A percentile compares a stretch with the other conserved stretches of the same genome.
phyloP scores from a whole-genome alignment of 2,329 filamentous ascomycete genomes.

The Curvularia spicifera region DNA sequence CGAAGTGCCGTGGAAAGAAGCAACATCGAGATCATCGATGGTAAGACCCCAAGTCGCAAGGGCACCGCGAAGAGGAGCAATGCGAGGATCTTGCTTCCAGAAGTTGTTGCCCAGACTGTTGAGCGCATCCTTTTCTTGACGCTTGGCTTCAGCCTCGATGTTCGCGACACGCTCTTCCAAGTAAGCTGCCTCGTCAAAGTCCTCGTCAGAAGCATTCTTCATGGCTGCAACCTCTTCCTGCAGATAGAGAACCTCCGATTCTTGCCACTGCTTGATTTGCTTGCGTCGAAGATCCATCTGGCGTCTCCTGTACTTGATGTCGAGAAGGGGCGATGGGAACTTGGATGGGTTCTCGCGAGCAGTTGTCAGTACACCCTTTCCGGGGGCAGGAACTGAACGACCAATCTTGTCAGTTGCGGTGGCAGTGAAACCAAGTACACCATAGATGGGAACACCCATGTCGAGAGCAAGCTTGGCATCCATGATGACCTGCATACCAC shows the following conservation, averaged over 20 bases:
- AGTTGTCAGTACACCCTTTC: constrained; percentile 94
- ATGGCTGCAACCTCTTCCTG: constrained; percentile 92
- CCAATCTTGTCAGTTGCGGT: constrained; percentile 99
- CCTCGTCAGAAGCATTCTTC: constrained; percentile 68
- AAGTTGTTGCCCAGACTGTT: constrained; percentile 96
- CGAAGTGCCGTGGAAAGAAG: constrained; percentile 98
- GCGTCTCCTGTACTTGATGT: constrained; percentile 95
- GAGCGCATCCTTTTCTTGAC: constrained; percentile 92
- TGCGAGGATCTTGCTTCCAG: constrained; percentile 94
- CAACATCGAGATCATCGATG: constrained; percentile 91
- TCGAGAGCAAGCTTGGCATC: constrained; percentile 93
- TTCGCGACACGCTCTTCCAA: constrained; percentile 82
- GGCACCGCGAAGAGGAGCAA: constrained; percentile 93
- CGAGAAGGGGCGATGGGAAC: constrained; percentile 92
- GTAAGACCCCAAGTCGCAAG: constrained; percentile 98
- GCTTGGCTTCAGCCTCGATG: constrained; percentile 83
- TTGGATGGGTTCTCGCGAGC: constrained; percentile 89
- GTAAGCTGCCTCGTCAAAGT: constrained; percentile 84
- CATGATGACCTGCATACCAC: constrained; percentile 98
- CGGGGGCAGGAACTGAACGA: constrained; percentile 93
- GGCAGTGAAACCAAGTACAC: constrained; percentile 88
- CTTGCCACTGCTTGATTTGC: constrained; percentile 96
- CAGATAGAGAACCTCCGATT: constrained; percentile 90
- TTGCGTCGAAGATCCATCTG: constrained; percentile 93
- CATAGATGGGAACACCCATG: constrained; percentile 98